A percentile compares a stretch with the other conserved stretches of the same genome.
phyloP scores from a whole-genome alignment of 192 early-diverging fungal species.

The Chytriomyces sp. region DNA sequence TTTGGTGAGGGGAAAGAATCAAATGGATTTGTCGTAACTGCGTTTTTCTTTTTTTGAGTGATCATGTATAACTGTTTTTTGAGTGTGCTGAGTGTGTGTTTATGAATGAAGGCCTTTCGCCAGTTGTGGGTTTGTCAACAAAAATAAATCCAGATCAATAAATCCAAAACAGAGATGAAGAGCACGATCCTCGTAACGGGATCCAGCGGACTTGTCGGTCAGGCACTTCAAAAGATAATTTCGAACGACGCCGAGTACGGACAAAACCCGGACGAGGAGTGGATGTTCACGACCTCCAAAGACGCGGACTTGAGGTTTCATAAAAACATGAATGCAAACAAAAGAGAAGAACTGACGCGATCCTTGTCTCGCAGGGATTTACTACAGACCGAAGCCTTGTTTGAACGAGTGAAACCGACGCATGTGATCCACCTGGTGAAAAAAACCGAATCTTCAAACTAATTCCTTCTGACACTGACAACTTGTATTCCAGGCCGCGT shows the following conservation, averaged over 20 bases:
- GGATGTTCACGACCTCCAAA: slow-evolving; percentile 76
- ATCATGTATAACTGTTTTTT: neutral
- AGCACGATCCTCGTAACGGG: slow-evolving; percentile 75
- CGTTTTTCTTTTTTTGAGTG: neutral
- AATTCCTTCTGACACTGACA: neutral
- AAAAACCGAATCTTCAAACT: slow-evolving; percentile 9
- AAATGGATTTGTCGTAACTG: slow-evolving; percentile 56
- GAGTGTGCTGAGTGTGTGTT: neutral
- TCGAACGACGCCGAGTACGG: slow-evolving; percentile 31
- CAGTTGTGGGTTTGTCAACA: neutral
- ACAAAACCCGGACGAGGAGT: slow-evolving; percentile 66
- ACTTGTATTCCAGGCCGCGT: slow-evolving; percentile 34
- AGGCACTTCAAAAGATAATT: slow-evolving; percentile 63
- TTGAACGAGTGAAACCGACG: slow-evolving; percentile 78
- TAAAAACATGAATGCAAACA: neutral
- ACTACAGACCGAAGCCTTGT: slow-evolving; percentile 66
- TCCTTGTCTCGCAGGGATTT: slow-evolving; percentile 53
- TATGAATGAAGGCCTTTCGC: neutral
- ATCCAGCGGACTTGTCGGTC: slow-evolving; percentile 77
- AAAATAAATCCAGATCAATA: neutral
- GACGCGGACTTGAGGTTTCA: slow-evolving; percentile 78
- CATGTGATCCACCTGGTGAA: slow-evolving; percentile 78
- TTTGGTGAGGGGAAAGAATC: slow-evolving; percentile 13
- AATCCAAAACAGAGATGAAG: neutral
- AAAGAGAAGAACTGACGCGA: neutral